Evolutionary conservation across 495 filamentous ascomycete genomes (phyloP).

Genomic region (Trypethelium eluteriae): DNA sequence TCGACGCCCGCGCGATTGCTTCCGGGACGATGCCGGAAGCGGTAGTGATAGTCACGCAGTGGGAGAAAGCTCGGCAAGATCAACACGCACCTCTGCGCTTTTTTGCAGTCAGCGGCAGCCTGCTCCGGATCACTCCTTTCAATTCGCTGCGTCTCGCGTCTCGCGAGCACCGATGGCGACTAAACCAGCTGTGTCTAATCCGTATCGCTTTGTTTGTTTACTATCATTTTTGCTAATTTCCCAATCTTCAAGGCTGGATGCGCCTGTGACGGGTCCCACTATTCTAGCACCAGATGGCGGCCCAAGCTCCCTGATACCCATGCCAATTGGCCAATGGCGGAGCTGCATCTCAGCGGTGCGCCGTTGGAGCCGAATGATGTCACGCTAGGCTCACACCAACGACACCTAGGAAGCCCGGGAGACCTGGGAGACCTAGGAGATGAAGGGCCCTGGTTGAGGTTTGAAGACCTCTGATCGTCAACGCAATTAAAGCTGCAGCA

Average conservation of each 20-base stretch:
- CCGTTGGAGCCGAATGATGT: constrained; percentile 10
- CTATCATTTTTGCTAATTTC: not conserved
- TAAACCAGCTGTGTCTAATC: too few species aligned
- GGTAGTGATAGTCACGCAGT: not conserved
- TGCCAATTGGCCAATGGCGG: not conserved
- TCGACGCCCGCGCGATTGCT: not conserved
- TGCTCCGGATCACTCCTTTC: too few species aligned
- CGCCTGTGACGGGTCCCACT: too few species aligned
- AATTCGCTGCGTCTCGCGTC: too few species aligned
- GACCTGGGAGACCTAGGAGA: too few species aligned
- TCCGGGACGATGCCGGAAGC: not conserved
- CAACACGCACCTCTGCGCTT: not conserved
- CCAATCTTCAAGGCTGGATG: not conserved
- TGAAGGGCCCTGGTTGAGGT: too few species aligned
- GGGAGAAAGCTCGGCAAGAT: not conserved
- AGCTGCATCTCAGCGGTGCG: constrained; percentile 3
- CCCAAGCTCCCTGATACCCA: constrained; percentile 11
- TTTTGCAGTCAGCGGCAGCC: not conserved
- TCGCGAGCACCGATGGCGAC: too few species aligned
- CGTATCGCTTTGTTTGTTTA: constrained; percentile 3
- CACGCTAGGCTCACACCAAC: constrained; percentile 3
- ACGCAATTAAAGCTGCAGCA: not conserved
- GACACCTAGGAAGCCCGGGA: not conserved
- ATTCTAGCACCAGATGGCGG: not conserved
- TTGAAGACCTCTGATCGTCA: constrained; percentile 1